phyloP scores from a whole-genome alignment of 2,329 filamentous ascomycete genomes.

The Aciculosporium take region DNA sequence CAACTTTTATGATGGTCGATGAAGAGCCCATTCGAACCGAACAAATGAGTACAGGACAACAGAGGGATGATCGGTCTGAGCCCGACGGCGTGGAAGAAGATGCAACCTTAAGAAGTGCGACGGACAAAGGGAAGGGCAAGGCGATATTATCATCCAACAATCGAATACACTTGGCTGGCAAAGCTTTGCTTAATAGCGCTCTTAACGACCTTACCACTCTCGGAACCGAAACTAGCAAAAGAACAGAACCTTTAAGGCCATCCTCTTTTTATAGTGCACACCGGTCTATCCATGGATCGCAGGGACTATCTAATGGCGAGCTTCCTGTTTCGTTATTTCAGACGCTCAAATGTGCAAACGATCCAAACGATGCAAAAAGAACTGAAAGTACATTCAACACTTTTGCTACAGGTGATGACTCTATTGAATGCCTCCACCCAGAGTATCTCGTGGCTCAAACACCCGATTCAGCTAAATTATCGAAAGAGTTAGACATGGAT shows the following conservation, averaged over 20 bases:
- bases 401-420: neutral
- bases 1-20: neutral
- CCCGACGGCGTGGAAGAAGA: neutral
- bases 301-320: neutral
- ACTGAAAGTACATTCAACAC: neutral
- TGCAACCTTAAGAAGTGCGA: neutral
- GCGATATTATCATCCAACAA: slow-evolving; percentile 3
- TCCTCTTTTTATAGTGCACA: slow-evolving; percentile 1
- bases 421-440: neutral
- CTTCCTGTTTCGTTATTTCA: neutral
- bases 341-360: neutral
- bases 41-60: neutral
- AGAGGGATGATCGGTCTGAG: neutral
- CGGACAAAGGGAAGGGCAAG: slow-evolving; percentile 7
- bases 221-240: slow-evolving; percentile 3
- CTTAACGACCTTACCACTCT: neutral
- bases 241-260: slow-evolving; percentile 1
- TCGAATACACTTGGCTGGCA: slow-evolving; percentile 2
- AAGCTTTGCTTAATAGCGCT: neutral
- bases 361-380: neutral
- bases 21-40: neutral
- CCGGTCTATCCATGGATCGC: neutral
- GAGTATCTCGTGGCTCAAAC: neutral
- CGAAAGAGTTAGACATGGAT: slow-evolving; percentile 6
- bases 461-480: slow-evolving; percentile 9